A percentile compares a stretch with the other conserved stretches of the same genome.
Evolutionary conservation across 352 stramenopile species (phyloP).

Genomic region (Phytophthora uliginosa): DNA sequence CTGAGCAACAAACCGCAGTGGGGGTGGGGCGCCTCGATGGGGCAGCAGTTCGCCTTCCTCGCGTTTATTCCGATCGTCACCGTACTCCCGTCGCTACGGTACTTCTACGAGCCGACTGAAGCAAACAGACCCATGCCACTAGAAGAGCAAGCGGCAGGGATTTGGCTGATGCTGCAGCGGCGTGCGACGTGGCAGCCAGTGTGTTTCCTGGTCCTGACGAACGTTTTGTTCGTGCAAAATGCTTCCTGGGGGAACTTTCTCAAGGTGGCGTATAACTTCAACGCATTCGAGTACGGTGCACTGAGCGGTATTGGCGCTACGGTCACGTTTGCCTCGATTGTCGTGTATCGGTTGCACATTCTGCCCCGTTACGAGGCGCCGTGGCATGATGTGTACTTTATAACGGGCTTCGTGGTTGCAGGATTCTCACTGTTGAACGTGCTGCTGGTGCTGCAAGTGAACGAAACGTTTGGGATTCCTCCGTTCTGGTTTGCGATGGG

Average conservation of each 20-base stretch:
- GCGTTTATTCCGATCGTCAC: constrained; percentile 66
- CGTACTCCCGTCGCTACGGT: constrained; percentile 65
- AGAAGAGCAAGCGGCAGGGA: constrained; percentile 43
- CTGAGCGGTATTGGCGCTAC: constrained; percentile 73
- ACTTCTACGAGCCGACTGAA: constrained; percentile 62
- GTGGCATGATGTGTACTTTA: constrained; percentile 75
- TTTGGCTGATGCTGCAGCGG: constrained; percentile 75
- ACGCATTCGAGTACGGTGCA: constrained; percentile 83
- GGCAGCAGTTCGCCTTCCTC: constrained; percentile 70
- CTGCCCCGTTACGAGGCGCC: constrained; percentile 48
- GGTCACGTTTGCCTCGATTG: constrained; percentile 73
- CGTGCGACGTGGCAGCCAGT: constrained; percentile 84
- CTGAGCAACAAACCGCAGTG: constrained; percentile 69
- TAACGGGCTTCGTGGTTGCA: constrained; percentile 66
- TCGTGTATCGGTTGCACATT: constrained; percentile 65
- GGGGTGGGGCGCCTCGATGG: constrained; percentile 70
- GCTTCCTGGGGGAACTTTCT: constrained; percentile 86
- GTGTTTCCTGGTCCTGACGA: constrained; percentile 73
- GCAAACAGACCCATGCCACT: constrained; percentile 38
- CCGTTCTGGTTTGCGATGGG: constrained; percentile 86
- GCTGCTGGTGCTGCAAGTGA: constrained; percentile 71
- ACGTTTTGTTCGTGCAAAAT: constrained; percentile 77
- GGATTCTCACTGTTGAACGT: constrained; percentile 81
- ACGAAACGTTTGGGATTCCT: constrained; percentile 65
- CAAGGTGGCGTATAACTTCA: constrained; percentile 73